Evolutionary conservation across 1,284 basidiomycete species (phyloP), one percentile per base, ranked within the genome.

Genomic region (Phellopilus nigrolimitatus): DNA sequence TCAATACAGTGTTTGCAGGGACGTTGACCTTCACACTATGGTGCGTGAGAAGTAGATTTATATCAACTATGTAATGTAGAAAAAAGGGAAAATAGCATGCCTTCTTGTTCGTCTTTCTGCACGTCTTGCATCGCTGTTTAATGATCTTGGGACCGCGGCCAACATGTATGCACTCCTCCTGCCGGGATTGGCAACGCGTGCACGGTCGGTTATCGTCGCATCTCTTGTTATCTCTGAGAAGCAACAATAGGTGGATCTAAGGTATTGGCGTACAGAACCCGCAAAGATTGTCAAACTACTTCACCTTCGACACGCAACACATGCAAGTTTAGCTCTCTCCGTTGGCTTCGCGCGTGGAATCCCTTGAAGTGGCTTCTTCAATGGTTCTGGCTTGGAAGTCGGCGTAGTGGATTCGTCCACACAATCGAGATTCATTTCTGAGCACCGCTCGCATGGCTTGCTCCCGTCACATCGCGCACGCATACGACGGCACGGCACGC

Each of bases 191-290:
- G 59, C 79, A 82, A 22, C 79, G 72, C 53, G 70, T 68, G 61
- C 79, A 83, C 4, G 80, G 80, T 13, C 79, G 72, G 53, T 76
- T 71, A 58, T 81, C 72, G 42, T 81, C 78, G 58, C 76, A 78
- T 74, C 82, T 82, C 61, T 82, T 81, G 56, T 80, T 80, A 57
- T 80, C 78, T 33, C 47, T 53, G 39, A 31, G 24, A 37, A 51
- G 19, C 19, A 3, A 34, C 3, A 28, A 53, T 1, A 19, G 13
- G 5, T 19, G 31, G 27, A 13, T 25, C 37, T n/a, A 13, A 17
- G n/a, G 17, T 25, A 15, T 19, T 13, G 8, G 47, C 17, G n/a
- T 12, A 27, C 22, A 17, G 12, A 34, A 4, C 10, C 5, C n/a
- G n/a, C 12, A 21, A 39, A 10, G n/a, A 19, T 5, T 9, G 9